A percentile compares a stretch with the other conserved stretches of the same genome.
Conservation (phyloP, 345 rosid species). For the Sonneratia alba region DNA sequence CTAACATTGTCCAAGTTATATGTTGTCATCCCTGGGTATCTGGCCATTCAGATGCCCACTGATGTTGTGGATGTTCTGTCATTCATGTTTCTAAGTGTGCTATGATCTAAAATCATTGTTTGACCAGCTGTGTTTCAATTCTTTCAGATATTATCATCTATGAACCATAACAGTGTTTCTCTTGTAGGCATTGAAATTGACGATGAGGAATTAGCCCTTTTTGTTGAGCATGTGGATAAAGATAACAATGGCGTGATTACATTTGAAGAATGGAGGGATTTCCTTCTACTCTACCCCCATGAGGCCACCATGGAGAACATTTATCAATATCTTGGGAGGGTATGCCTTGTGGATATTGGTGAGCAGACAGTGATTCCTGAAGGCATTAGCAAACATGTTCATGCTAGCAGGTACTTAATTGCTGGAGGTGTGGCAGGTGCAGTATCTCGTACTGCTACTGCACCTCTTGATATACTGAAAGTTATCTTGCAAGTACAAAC, state of each 20-base stretch:
- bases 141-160: slow-evolving; percentile 27
- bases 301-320: slow-evolving; percentile 92
- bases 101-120: background rate
- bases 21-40: background rate
- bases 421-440: slow-evolving; percentile 94
- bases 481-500: slow-evolving; percentile 80
- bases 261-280: slow-evolving; percentile 94
- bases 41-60: background rate
- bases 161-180: slow-evolving; percentile 42
- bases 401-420: slow-evolving; percentile 65
- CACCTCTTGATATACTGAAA: slow-evolving; percentile 86
- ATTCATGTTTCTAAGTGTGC: background rate
- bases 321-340: slow-evolving; percentile 80
- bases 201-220: slow-evolving; percentile 76
- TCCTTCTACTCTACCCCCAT: slow-evolving; percentile 82
- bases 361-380: slow-evolving; percentile 79
- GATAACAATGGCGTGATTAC: slow-evolving; percentile 84
- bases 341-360: slow-evolving; percentile 80
- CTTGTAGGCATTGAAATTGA: slow-evolving; percentile 68
- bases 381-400: slow-evolving; percentile 73
- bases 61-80: background rate
- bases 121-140: background rate
- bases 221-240: slow-evolving; percentile 90
- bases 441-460: slow-evolving; percentile 80
- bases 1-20: background rate